Percentiles rank a stretch among this genome's conserved stretches.
Evolutionary conservation across 2,329 filamentous ascomycete species (phyloP).

Genomic region (Phaeosphaeria sp.): DNA sequence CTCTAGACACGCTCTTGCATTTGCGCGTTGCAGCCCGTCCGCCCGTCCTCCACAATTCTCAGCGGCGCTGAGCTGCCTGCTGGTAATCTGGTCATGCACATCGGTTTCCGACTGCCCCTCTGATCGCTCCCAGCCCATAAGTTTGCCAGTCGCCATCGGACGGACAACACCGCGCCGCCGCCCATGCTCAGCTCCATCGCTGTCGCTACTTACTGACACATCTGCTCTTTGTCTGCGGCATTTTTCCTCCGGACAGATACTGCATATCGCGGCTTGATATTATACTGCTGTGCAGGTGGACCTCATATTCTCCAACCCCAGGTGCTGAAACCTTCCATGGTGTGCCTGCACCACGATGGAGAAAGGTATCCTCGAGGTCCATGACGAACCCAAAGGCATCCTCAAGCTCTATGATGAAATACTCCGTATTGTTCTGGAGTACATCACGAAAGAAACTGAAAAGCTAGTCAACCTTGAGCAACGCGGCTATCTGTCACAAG

Average conservation of each 20-base stretch:
- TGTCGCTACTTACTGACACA: no score
- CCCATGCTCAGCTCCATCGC: no score
- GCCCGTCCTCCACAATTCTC: constrained; percentile 40
- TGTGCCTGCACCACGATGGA: no score
- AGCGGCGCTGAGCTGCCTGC: constrained; percentile 46
- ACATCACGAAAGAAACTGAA: constrained; percentile 60
- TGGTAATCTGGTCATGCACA: constrained; percentile 43
- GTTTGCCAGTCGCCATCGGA: no score
- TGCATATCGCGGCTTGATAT: no score
- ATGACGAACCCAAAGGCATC: no score
- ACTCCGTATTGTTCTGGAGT: constrained; percentile 58
- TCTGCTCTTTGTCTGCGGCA: no score
- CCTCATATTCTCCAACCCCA: background rate
- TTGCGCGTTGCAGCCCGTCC: constrained; percentile 41
- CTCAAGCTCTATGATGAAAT: constrained; percentile 58
- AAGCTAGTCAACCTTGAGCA: constrained; percentile 59
- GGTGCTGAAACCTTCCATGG: background rate
- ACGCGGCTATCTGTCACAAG: constrained; percentile 59
- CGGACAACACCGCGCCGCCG: constrained; percentile 36
- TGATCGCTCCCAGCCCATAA: constrained; percentile 28
- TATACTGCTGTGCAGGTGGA: no score
- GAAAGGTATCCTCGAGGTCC: no score
- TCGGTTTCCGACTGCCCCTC: constrained; percentile 42
- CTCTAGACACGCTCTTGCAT: constrained; percentile 23
- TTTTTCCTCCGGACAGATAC: no score